A percentile compares a stretch with the other conserved stretches of the same genome.
Conservation (phyloP, 805 yeast species). For the Yueomyces sp. region DNA sequence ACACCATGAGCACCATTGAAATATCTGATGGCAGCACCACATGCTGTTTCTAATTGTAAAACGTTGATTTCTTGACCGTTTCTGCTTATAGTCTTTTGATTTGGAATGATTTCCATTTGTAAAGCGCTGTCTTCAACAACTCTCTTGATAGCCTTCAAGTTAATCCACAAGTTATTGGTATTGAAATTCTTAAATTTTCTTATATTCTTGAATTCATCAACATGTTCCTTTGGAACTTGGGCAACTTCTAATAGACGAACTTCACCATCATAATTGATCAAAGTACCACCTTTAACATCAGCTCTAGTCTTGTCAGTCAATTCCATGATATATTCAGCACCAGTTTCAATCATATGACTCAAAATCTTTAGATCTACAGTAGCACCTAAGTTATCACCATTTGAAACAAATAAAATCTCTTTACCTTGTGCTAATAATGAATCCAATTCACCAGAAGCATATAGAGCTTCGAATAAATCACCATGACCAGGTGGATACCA, state of each 20-base stretch:
- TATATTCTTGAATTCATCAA: slow-evolving; percentile 94
- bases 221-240: slow-evolving; percentile 97
- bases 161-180: slow-evolving; percentile 97
- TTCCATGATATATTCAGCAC: slow-evolving; percentile 95
- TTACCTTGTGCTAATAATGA: slow-evolving; percentile 83
- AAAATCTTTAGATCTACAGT: slow-evolving; percentile 87
- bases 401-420: slow-evolving; percentile 88
- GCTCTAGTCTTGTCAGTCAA: slow-evolving; percentile 98
- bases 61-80: slow-evolving; percentile 77
- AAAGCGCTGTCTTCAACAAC: slow-evolving; percentile 73
- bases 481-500: slow-evolving; percentile 99
- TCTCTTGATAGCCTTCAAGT: slow-evolving; percentile 85
- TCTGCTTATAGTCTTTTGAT: slow-evolving; percentile 63
- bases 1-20: slow-evolving; percentile 94
- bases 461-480: slow-evolving; percentile 84
- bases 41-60: slow-evolving; percentile 94
- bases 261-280: slow-evolving; percentile 89
- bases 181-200: slow-evolving; percentile 97
- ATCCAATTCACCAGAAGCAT: slow-evolving; percentile 85
- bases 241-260: slow-evolving; percentile 83
- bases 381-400: slow-evolving; percentile 98
- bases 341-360: slow-evolving; percentile 83
- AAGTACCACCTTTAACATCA: slow-evolving; percentile 98
- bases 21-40: slow-evolving; percentile 97
- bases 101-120: slow-evolving; percentile 91